Evolutionary conservation across 345 rosid species (phyloP).

Genomic region (Ceriops tagal): DNA sequence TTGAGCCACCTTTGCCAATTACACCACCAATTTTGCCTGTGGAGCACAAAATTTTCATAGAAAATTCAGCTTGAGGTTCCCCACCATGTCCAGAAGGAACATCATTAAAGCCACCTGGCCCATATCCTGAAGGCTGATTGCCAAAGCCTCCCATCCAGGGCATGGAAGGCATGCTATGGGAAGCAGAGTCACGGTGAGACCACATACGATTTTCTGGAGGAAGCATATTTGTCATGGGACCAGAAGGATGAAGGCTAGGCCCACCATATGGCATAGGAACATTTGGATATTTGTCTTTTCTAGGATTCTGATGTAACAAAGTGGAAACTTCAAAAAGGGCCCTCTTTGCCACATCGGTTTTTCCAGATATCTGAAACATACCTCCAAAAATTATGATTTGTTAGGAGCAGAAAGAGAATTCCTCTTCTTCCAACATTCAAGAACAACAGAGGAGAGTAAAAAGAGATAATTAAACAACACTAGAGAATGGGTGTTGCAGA

Average conservation of each 20-base stretch:
- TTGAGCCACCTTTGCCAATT: constrained; percentile 60
- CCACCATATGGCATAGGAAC: constrained; percentile 28
- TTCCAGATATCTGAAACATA: constrained; percentile 59
- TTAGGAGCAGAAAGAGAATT: constrained; percentile 5
- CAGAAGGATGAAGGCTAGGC: constrained; percentile 31
- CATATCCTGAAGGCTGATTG: constrained; percentile 28
- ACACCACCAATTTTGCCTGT: constrained; percentile 56
- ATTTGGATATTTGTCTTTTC: constrained; percentile 43
- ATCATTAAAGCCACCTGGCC: constrained; percentile 31
- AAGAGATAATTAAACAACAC: not conserved
- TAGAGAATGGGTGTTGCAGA: no score
- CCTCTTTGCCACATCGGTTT: constrained; percentile 40
- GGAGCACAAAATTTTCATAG: constrained; percentile 50
- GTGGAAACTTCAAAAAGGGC: constrained; percentile 57
- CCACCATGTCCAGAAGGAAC: constrained; percentile 36
- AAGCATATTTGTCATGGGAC: constrained; percentile 28
- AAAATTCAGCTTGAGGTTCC: constrained; percentile 53
- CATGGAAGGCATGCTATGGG: constrained; percentile 30
- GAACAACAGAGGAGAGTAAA: no score
- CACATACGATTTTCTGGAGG: constrained; percentile 34
- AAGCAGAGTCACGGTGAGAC: constrained; percentile 29
- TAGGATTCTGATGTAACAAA: constrained; percentile 51
- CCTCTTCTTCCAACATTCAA: not conserved
- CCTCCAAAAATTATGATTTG: constrained; percentile 16
- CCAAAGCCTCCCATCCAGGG: constrained; percentile 34